Evolutionary conservation across 352 stramenopile species (phyloP).

Genomic region (Globisporangium megalacanthum): DNA sequence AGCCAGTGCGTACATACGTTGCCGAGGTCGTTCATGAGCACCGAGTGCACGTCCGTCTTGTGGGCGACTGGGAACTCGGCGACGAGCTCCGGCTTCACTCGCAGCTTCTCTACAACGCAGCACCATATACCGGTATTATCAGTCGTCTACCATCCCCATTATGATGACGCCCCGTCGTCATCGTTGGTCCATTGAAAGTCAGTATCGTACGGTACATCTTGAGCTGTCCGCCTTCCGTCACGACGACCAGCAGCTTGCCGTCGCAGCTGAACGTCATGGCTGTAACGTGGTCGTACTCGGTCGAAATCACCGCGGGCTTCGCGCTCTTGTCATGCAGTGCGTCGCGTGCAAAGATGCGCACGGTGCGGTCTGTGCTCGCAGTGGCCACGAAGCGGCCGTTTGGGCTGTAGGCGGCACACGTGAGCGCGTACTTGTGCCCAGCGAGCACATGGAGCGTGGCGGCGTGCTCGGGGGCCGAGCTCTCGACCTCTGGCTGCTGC

Average conservation of each 20-base stretch:
- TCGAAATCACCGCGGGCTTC: constrained; percentile 55
- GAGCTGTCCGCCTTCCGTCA: constrained; percentile 58
- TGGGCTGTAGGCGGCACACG: constrained; percentile 59
- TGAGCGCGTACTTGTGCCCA: constrained; percentile 70
- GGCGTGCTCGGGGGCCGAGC: constrained; percentile 26
- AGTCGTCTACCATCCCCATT: neutral
- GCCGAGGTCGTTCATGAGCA: constrained; percentile 81
- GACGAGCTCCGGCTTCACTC: constrained; percentile 63
- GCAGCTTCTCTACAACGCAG: constrained; percentile 63
- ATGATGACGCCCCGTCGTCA: too few species aligned
- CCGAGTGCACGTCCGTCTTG: constrained; percentile 74
- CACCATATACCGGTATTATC: neutral
- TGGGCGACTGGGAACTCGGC: constrained; percentile 54
- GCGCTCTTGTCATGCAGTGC: constrained; percentile 57
- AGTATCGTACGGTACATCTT: constrained; percentile 61
- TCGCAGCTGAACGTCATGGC: constrained; percentile 74
- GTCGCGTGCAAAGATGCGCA: constrained; percentile 65
- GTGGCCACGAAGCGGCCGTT: constrained; percentile 79
- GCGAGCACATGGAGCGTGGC: constrained; percentile 45
- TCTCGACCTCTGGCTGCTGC: constrained; percentile 22
- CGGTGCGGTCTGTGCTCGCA: constrained; percentile 65
- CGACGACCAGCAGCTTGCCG: constrained; percentile 60
- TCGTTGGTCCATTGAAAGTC: neutral
- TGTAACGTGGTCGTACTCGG: constrained; percentile 77
- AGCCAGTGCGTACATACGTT: constrained; percentile 35